Base-by-base conservation (phyloP, 2,329 filamentous ascomycete species). In the Aspergillus tanneri region DNA sequence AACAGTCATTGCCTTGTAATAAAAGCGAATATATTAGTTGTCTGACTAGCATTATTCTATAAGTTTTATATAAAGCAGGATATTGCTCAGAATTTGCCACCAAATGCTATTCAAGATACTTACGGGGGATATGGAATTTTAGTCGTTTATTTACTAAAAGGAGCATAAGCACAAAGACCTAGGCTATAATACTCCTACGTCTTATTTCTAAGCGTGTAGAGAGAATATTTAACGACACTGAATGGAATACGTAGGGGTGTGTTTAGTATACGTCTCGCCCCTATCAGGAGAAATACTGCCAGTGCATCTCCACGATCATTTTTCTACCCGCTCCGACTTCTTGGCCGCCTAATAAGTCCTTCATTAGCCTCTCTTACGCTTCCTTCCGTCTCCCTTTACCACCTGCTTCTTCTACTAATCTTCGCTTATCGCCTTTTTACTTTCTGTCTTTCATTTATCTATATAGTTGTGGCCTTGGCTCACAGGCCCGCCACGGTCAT, bases 401-500 rank as follows among this genome's bases (percentile, higher is more conserved):
- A 47, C 44, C 37, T 46, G 38, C 50, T 47, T 39, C 46, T 30
- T 40, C 42, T 50, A 16, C 30, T 53, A 28, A 30, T 47, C n/a
- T 35, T 53, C 9, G 22, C 46, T 39, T 41, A 48, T 19, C 25
- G 44, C 25, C 43, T 49, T 47, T 43, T 50, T 35, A 24, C 49
- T n/a, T 43, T 47, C 35, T 52, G 49, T 49, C 34, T 47, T 30
- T 54, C 46, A 9, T 35, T 43, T 14, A 18, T 43, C 21, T 8
- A 35, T 34, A 14, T 35, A 50, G 30, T 46, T 53, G 54, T 56
- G 43, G 47, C 50, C 46, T 39, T 59, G 50, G 52, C 51, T 53
- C 48, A 52, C 47, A 52, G 50, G 52, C 60, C 58, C 41, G 48
- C 50, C 53, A 53, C 57, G 54, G 58, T 53, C 58, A 65, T 65